Percentiles rank a stretch among this genome's conserved stretches.
phyloP scores from a whole-genome alignment of 2,329 filamentous ascomycete species.

The Cadophora luteo-olivacea region DNA sequence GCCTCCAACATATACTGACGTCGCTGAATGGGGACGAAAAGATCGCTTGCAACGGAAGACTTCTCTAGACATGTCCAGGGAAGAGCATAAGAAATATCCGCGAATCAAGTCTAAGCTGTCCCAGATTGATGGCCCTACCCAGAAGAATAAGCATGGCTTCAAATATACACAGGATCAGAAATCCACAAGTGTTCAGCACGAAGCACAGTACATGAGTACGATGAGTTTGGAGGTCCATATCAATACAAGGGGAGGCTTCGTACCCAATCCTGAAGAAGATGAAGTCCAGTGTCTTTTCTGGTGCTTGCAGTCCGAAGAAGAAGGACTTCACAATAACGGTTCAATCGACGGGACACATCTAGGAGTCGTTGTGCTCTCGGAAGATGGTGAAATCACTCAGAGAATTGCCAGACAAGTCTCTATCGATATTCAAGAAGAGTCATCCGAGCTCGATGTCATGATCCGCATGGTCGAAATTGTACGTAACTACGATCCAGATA shows the following conservation, averaged over 20 bases:
- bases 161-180: constrained; percentile 82
- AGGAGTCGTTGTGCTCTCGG: constrained; percentile 77
- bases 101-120: constrained; percentile 59
- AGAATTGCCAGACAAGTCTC: constrained; percentile 67
- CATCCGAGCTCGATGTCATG: constrained; percentile 83
- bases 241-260: constrained; percentile 80
- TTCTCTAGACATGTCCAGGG: not conserved
- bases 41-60: constrained; percentile 37
- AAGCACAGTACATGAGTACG: constrained; percentile 92
- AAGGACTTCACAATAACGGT: constrained; percentile 56
- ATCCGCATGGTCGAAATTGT: constrained; percentile 89
- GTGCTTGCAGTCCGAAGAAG: constrained; percentile 81
- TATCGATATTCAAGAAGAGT: constrained; percentile 74
- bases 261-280: constrained; percentile 90
- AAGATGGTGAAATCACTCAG: constrained; percentile 62
- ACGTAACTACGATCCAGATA: constrained; percentile 83
- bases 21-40: constrained; percentile 69
- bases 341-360: constrained; percentile 58
- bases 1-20: constrained; percentile 75
- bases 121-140: constrained; percentile 89
- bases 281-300: constrained; percentile 90
- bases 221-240: constrained; percentile 95
- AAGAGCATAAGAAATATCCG: constrained; percentile 22
- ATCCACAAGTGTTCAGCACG: constrained; percentile 79
- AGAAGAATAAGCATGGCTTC: constrained; percentile 80